phyloP scores from a whole-genome alignment of 148 eudicot species.

The Spergularia bocconei region DNA sequence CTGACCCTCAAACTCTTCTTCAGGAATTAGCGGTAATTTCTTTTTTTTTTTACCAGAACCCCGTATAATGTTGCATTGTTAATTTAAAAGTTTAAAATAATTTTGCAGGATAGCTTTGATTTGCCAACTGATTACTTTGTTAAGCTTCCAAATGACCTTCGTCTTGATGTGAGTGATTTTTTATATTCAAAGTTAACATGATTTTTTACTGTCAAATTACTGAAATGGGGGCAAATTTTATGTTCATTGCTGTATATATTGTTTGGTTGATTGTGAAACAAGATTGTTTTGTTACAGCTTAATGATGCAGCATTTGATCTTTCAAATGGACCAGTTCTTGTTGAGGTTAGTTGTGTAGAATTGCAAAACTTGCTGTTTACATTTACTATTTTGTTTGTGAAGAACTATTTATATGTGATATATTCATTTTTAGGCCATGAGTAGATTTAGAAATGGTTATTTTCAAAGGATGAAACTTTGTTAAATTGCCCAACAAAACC shows the following conservation, averaged over 20 bases:
- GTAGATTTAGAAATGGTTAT: background rate
- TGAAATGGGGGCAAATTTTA: too few relatives aligned
- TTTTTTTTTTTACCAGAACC: background rate
- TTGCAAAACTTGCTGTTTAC: background rate
- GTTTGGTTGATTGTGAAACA: background rate
- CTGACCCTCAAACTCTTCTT: conserved; percentile 58
- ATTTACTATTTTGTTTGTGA: background rate
- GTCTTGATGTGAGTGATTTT: conserved; percentile 65
- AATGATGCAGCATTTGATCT: conserved; percentile 98
- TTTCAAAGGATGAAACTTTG: background rate
- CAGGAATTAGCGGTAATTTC: conserved; percentile 55
- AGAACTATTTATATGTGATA: too few relatives aligned
- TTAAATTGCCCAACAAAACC: background rate
- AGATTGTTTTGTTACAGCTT: conserved; percentile 52
- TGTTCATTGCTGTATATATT: background rate
- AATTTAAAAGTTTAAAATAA: background rate
- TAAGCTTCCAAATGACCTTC: conserved; percentile 85
- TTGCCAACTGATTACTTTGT: conserved; percentile 77
- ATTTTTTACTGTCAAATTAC: background rate
- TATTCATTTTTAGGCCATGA: too few relatives aligned
- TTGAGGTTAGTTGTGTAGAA: conserved; percentile 56
- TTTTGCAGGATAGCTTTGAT: conserved; percentile 66
- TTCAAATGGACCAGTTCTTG: conserved; percentile 80
- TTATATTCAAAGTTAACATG: background rate
- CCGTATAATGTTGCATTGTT: too few relatives aligned